Percentiles rank a stretch among this genome's conserved stretches.
phyloP scores from a whole-genome alignment of 192 early-diverging fungal species.

The Diversispora epigaea region DNA sequence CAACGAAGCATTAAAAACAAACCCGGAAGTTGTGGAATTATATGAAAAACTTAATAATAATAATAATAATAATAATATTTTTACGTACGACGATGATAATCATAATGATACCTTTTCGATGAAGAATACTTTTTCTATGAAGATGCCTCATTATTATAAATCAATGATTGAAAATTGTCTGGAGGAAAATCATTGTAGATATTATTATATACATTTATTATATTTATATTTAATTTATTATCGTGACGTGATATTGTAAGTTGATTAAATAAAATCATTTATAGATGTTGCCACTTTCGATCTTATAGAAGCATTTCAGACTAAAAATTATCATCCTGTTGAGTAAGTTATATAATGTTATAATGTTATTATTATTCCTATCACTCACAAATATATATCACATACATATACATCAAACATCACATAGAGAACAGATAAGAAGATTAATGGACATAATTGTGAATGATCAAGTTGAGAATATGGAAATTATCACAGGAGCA shows the following conservation, averaged over 20 bases:
- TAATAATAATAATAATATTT: neutral
- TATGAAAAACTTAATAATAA: constrained; percentile 14
- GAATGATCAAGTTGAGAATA: constrained; percentile 4
- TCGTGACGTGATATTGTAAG: neutral
- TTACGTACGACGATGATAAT: too few species aligned
- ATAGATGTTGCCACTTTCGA: too few species aligned
- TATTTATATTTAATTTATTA: neutral
- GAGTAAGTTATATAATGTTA: neutral
- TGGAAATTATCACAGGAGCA: neutral
- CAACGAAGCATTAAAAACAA: constrained; percentile 5
- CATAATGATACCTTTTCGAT: neutral
- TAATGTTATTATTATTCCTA: neutral
- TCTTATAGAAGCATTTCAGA: too few species aligned
- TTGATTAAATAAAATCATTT: too few species aligned
- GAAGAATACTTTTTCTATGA: neutral
- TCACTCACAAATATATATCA: neutral
- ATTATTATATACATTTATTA: neutral
- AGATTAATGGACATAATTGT: constrained; percentile 23
- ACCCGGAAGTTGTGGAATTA: constrained; percentile 18
- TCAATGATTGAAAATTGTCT: constrained; percentile 29
- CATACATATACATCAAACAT: neutral
- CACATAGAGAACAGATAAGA: constrained; percentile 13
- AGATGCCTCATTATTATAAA: constrained; percentile 12
- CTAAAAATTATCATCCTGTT: too few species aligned
- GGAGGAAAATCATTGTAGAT: constrained; percentile 26